These are phyloP conservation scores for Wakefieldia striispora DNA, from an alignment of 768 basidiomycete genomes.

Conservation along the genomic window DNA sequence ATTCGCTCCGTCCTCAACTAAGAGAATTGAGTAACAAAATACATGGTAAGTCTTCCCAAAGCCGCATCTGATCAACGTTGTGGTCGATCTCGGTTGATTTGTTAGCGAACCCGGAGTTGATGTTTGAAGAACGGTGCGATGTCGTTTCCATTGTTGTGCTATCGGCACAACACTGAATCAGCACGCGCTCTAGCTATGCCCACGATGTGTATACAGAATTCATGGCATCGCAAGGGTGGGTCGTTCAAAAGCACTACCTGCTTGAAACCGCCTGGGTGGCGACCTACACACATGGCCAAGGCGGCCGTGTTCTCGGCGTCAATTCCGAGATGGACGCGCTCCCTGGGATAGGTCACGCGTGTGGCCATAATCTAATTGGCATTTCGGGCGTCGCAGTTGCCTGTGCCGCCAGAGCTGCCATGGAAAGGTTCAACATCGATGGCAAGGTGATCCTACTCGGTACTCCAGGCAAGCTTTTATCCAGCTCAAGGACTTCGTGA, in stretches of 20 bases:
- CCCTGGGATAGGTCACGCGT: slow-evolving; percentile 62
- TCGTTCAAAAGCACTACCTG: slow-evolving; percentile 57
- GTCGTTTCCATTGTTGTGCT: neutral
- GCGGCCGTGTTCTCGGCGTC: slow-evolving; percentile 70
- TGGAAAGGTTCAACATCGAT: slow-evolving; percentile 58
- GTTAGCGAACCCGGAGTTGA: slow-evolving; percentile 70
- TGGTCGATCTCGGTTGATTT: neutral
- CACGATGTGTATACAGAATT: slow-evolving; percentile 70
- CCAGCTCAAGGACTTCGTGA: neutral
- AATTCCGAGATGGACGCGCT: slow-evolving; percentile 83
- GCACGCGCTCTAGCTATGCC: slow-evolving; percentile 47
- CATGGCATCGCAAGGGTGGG: slow-evolving; percentile 63
- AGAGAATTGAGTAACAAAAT: slow-evolving; percentile 69
- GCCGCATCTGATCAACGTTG: neutral
- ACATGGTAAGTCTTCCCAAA: slow-evolving; percentile 45
- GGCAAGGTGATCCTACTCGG: slow-evolving; percentile 73
- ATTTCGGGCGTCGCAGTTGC: slow-evolving; percentile 74
- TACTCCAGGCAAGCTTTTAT: slow-evolving; percentile 58
- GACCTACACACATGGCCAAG: slow-evolving; percentile 58
- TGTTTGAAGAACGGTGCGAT: slow-evolving; percentile 62
- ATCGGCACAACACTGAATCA: slow-evolving; percentile 1
- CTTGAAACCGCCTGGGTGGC: slow-evolving; percentile 82
- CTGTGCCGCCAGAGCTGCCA: slow-evolving; percentile 60
- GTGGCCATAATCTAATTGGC: slow-evolving; percentile 83
- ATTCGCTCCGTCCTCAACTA: slow-evolving; percentile 53